phyloP scores from a whole-genome alignment of 2,329 filamentous ascomycete species.

The Talaromyces sp. region DNA sequence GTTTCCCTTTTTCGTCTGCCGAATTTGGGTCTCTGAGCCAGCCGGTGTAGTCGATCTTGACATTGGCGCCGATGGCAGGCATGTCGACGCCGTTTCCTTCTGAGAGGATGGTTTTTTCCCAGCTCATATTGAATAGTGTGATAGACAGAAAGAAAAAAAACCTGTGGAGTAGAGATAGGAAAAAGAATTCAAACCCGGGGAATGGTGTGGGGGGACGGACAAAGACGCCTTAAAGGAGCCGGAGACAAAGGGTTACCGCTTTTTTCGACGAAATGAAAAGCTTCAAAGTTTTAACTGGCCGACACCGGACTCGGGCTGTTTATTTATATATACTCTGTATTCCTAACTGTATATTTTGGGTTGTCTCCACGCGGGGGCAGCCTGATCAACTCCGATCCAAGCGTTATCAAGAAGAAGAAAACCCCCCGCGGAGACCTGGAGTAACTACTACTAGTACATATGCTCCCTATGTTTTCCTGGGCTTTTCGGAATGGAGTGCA shows the following conservation, averaged over 20 bases:
- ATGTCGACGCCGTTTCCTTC: conserved; percentile 57
- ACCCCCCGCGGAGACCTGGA: not conserved
- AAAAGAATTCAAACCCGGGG: not conserved
- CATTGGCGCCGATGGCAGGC: conserved; percentile 63
- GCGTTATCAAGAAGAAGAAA: not conserved
- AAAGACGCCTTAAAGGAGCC: not conserved
- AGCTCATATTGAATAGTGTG: conserved; percentile 51
- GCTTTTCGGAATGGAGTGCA: too few relatives aligned
- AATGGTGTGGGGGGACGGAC: not conserved
- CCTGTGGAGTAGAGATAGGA: not conserved
- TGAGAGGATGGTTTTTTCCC: conserved; percentile 56
- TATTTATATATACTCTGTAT: not conserved
- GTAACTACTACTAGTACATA: too few relatives aligned
- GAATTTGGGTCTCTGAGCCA: conserved; percentile 66
- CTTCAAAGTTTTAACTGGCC: not conserved
- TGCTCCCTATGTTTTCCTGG: too few relatives aligned
- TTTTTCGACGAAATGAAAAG: not conserved
- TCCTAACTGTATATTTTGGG: too few relatives aligned
- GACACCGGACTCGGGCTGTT: not conserved
- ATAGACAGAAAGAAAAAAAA: not conserved
- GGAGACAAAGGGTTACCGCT: not conserved
- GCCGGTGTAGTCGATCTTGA: conserved; percentile 88
- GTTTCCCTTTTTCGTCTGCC: conserved; percentile 56
- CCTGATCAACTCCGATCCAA: not conserved
- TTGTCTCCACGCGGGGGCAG: too few relatives aligned